A percentile compares a stretch with the other conserved stretches of the same genome.
Conservation (phyloP, 148 eudicot genomes). For the Dianthus caryophyllus region DNA sequence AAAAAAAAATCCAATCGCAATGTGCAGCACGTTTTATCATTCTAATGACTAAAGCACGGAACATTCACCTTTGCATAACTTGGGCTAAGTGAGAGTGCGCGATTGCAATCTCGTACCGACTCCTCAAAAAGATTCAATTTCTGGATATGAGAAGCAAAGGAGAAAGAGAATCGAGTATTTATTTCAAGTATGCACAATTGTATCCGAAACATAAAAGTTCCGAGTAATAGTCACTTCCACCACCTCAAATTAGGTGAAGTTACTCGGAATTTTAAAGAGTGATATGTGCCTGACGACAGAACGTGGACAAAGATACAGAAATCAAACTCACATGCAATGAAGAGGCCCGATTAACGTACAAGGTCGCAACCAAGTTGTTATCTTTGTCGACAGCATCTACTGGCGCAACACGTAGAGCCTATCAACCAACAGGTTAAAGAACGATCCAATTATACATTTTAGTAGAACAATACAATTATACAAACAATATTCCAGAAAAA, state of each 20-base stretch:
- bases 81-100: slow-evolving; percentile 57
- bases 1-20: too few species aligned
- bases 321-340: slow-evolving; percentile 55
- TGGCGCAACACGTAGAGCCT: slow-evolving; percentile 93
- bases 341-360: slow-evolving; percentile 82
- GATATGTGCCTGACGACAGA: neutral
- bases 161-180: neutral
- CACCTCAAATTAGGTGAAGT: neutral
- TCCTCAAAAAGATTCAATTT: slow-evolving; percentile 63
- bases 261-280: neutral
- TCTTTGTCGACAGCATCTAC: slow-evolving; percentile 49
- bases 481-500: neutral
- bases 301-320: slow-evolving; percentile 4
- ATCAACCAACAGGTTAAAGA: slow-evolving; percentile 19
- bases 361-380: slow-evolving; percentile 54
- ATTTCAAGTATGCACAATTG: neutral
- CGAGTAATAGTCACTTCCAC: too few species aligned
- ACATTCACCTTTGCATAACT: slow-evolving; percentile 65
- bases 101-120: slow-evolving; percentile 73
- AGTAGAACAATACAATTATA: neutral
- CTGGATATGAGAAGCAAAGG: slow-evolving; percentile 36
- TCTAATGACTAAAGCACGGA: neutral
- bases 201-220: too few species aligned
- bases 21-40: neutral
- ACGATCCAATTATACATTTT: neutral